These are phyloP conservation scores for Trypanosoma theileri DNA, from an alignment of 208 protist genomes.

Conservation along the genomic window DNA sequence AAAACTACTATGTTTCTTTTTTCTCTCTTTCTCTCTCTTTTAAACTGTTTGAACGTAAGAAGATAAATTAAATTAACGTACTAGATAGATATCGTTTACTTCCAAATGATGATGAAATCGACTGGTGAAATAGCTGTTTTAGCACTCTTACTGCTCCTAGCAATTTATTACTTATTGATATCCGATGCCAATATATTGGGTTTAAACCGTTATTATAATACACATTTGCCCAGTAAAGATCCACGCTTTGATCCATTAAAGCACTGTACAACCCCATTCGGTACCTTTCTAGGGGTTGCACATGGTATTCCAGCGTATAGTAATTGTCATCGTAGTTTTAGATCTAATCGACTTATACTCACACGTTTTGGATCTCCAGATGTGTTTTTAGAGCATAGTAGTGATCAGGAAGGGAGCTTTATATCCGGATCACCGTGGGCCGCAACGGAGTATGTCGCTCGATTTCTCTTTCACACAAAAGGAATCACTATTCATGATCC, in stretches of 20 bases:
- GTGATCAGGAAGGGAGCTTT: constrained; percentile 10
- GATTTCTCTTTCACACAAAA: constrained; percentile 47
- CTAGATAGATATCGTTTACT: no score
- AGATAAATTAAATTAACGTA: no score
- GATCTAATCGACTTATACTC: neutral
- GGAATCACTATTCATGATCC: constrained; percentile 33
- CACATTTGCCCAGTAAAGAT: no score
- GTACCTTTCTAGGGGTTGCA: constrained; percentile 52
- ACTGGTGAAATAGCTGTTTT: no score
- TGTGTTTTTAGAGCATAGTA: neutral
- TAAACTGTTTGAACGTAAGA: neutral
- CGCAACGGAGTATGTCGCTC: constrained; percentile 46
- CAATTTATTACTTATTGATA: no score
- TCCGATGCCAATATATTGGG: no score
- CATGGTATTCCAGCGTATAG: constrained; percentile 58
- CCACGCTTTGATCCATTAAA: neutral
- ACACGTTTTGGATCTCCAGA: constrained; percentile 1
- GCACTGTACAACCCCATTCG: constrained; percentile 51
- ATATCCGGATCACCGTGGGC: constrained; percentile 45
- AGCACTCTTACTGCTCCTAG: no score
- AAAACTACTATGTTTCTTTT: neutral
- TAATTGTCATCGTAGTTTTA: constrained; percentile 54
- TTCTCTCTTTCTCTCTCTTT: constrained; percentile 1
- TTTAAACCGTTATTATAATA: no score
- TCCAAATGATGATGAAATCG: no score